These are phyloP conservation scores for Luzula sylvatica DNA, from an alignment of 176 grass and related monocot genomes.

Conservation along the genomic window DNA sequence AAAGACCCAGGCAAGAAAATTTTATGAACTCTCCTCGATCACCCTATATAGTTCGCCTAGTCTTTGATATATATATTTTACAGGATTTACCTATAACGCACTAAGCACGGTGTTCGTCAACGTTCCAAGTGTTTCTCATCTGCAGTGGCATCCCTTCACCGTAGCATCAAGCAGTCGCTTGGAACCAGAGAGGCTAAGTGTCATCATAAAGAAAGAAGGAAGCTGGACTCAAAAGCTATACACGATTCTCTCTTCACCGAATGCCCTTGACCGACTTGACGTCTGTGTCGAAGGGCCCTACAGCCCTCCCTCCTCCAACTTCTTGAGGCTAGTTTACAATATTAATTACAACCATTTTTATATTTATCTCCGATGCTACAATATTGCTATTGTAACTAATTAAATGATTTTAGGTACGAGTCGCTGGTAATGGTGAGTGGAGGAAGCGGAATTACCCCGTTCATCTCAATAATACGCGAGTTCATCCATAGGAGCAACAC, in stretches of 20 bases:
- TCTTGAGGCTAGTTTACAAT: slow-evolving; percentile 31
- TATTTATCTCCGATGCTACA: too few species aligned
- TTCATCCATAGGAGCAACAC: slow-evolving; percentile 18
- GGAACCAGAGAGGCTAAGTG: slow-evolving; percentile 34
- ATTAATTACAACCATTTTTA: slow-evolving; percentile 1
- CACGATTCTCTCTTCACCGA: slow-evolving; percentile 8
- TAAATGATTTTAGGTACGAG: slow-evolving; percentile 33
- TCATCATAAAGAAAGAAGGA: slow-evolving; percentile 51
- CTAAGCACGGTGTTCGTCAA: slow-evolving; percentile 53
- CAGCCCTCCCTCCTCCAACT: slow-evolving; percentile 19
- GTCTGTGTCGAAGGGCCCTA: slow-evolving; percentile 59
- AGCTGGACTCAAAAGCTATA: slow-evolving; percentile 44
- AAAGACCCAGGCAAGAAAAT: slow-evolving; percentile 27
- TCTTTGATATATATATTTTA: not conserved
- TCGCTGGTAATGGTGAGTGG: slow-evolving; percentile 44
- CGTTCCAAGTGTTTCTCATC: slow-evolving; percentile 28
- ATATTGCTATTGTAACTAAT: too few species aligned
- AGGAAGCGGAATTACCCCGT: slow-evolving; percentile 53
- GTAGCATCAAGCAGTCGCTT: slow-evolving; percentile 42
- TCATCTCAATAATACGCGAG: slow-evolving; percentile 46
- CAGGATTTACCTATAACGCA: slow-evolving; percentile 32
- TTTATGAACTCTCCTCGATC: not conserved
- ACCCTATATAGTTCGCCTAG: not conserved
- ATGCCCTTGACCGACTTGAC: slow-evolving; percentile 11
- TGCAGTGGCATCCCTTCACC: slow-evolving; percentile 64